Percentiles rank a stretch among this genome's conserved stretches.
Evolutionary conservation across 345 rosid genomes (phyloP).

Genomic region (Cardamine resedifolia): DNA sequence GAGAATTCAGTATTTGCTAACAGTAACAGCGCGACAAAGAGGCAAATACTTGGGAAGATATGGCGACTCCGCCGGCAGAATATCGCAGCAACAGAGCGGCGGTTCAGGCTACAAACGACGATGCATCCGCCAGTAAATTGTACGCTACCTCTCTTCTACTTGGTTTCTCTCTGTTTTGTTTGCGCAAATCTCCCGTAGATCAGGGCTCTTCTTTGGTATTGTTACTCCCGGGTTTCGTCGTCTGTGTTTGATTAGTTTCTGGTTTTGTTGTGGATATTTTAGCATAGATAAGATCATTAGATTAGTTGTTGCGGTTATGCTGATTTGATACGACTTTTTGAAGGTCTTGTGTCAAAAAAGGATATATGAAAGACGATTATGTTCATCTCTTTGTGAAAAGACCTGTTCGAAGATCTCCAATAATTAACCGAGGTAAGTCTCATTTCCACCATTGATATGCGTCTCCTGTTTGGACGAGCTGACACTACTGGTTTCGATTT

Average conservation of each 20-base stretch:
- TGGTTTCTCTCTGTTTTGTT: neutral
- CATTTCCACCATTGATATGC: neutral
- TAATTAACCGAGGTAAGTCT: conserved; percentile 79
- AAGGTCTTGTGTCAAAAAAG: conserved; percentile 89
- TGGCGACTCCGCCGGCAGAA: conserved; percentile 49
- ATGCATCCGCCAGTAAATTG: conserved; percentile 95
- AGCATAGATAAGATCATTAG: neutral
- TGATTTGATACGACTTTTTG: conserved; percentile 24
- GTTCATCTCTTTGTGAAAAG: conserved; percentile 78
- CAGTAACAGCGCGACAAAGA: neutral
- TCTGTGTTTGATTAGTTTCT: conserved; percentile 6
- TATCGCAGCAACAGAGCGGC: conserved; percentile 77
- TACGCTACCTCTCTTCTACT: conserved; percentile 25
- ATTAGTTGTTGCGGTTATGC: too few relatives aligned
- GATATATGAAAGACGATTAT: conserved; percentile 92
- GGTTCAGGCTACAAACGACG: conserved; percentile 96
- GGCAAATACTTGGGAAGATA: conserved; percentile 18
- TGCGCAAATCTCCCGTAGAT: neutral
- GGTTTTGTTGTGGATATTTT: too few relatives aligned
- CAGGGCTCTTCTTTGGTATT: neutral
- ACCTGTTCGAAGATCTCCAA: conserved; percentile 91
- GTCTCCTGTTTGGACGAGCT: conserved; percentile 12
- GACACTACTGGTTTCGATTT: conserved; percentile 1
- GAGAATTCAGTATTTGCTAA: neutral
- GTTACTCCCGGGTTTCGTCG: neutral